Percentiles rank a stretch among this genome's conserved stretches.
Conservation (phyloP, 805 yeast species). For the Naumovozyma castellii region DNA sequence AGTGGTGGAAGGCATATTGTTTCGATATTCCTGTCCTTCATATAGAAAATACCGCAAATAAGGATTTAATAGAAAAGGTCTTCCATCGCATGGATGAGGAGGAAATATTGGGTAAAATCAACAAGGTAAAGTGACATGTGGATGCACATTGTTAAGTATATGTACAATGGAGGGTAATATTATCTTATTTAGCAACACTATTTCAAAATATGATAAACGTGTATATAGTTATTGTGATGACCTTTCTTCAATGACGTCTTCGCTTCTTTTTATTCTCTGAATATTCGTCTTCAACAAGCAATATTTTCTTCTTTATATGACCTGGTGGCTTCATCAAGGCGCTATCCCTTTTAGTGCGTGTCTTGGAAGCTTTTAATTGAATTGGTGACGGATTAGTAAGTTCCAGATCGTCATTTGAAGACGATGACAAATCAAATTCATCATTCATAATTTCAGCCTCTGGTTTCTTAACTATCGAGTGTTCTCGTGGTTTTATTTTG, state of each 20-base stretch:
- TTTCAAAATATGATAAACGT: too few relatives aligned
- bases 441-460: slow-evolving; percentile 9
- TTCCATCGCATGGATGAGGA: slow-evolving; percentile 54
- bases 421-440: slow-evolving; percentile 27
- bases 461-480: neutral
- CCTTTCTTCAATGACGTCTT: too few relatives aligned
- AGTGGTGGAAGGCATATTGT: slow-evolving; percentile 65
- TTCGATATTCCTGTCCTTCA: slow-evolving; percentile 76
- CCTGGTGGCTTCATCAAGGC: slow-evolving; percentile 8
- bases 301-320: slow-evolving; percentile 22
- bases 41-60: slow-evolving; percentile 37
- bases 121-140: neutral
- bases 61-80: slow-evolving; percentile 43
- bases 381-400: slow-evolving; percentile 26
- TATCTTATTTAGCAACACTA: too few relatives aligned
- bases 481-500: neutral
- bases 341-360: slow-evolving; percentile 6
- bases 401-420: slow-evolving; percentile 26
- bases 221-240: too few relatives aligned
- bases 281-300: slow-evolving; percentile 24
- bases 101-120: neutral
- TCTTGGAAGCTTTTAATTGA: slow-evolving; percentile 11
- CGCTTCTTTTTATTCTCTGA: slow-evolving; percentile 8
- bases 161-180: too few relatives aligned
- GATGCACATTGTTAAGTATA: too few relatives aligned